A percentile compares a stretch with the other conserved stretches of the same genome.
Conservation (phyloP, 1,284 basidiomycete genomes). For the Heterobasidion parviporum region DNA sequence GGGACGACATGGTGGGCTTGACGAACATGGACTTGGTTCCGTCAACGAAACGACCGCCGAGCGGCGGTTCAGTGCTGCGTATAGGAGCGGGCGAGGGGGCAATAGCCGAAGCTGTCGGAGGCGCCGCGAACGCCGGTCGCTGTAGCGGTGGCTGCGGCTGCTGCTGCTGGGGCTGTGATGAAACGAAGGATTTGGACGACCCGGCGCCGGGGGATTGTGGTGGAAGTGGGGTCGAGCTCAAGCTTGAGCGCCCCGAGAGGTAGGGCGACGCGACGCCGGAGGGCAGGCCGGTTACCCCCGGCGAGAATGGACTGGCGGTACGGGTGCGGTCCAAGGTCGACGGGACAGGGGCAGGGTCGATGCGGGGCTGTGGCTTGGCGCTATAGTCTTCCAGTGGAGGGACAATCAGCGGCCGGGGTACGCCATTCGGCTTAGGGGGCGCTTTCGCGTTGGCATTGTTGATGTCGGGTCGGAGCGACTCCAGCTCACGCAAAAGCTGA, state of each 20-base stretch:
- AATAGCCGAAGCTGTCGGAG: background rate
- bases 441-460: slow-evolving; percentile 56
- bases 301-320: slow-evolving; percentile 3
- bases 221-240: slow-evolving; percentile 17
- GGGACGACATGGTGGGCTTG: slow-evolving; percentile 30
- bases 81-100: slow-evolving; percentile 18
- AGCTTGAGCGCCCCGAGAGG: slow-evolving; percentile 9
- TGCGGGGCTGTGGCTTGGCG: slow-evolving; percentile 26
- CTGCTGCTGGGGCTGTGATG: slow-evolving; percentile 5
- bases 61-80: slow-evolving; percentile 34
- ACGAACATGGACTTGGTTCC: slow-evolving; percentile 74
- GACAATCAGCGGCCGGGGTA: slow-evolving; percentile 51
- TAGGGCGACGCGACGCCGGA: slow-evolving; percentile 2
- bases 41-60: slow-evolving; percentile 59
- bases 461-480: slow-evolving; percentile 75
- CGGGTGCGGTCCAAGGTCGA: no score
- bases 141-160: background rate
- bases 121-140: slow-evolving; percentile 10
- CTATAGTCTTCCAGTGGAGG: slow-evolving; percentile 58
- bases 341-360: slow-evolving; percentile 14
- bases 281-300: slow-evolving; percentile 10
- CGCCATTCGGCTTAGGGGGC: slow-evolving; percentile 34
- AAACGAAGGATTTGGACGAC: slow-evolving; percentile 26
- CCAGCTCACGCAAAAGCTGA: slow-evolving; percentile 80
- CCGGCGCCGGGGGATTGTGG: slow-evolving; percentile 48